These are phyloP conservation scores for Geotrichum reessii DNA, from an alignment of 1,139 yeast species.

Conservation along the genomic window DNA sequence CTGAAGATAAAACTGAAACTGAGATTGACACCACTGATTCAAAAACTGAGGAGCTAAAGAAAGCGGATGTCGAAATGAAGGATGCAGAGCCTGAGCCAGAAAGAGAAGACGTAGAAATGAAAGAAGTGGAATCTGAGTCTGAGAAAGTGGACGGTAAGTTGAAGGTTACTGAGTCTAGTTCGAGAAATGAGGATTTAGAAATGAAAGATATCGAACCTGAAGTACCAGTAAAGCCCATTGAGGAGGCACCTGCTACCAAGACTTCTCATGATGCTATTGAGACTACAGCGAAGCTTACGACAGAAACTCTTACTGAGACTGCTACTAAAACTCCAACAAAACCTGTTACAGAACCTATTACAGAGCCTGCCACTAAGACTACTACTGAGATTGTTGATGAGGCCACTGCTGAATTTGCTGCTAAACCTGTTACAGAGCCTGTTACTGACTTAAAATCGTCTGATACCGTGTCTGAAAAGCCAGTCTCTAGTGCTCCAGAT, in stretches of 20 bases:
- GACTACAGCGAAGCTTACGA: too few species aligned
- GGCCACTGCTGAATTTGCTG: neutral
- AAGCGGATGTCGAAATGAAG: neutral
- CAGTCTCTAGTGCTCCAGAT: neutral
- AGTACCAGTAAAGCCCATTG: too few species aligned
- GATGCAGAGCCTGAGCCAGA: neutral
- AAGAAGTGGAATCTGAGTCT: neutral
- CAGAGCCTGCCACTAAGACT: slow-evolving; percentile 16
- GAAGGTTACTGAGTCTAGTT: too few species aligned
- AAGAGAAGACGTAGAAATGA: neutral
- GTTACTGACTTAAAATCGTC: slow-evolving; percentile 1
- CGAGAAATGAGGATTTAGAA: too few species aligned
- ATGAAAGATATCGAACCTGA: too few species aligned
- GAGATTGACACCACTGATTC: neutral
- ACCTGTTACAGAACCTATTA: slow-evolving; percentile 7
- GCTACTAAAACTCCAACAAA: too few species aligned
- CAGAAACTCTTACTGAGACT: too few species aligned
- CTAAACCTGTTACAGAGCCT: neutral
- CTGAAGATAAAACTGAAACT: neutral
- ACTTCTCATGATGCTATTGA: too few species aligned
- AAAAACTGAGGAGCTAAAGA: neutral
- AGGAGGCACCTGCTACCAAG: neutral
- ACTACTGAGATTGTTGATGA: neutral
- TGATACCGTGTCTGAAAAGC: neutral
- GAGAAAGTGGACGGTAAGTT: neutral